Base-by-base conservation (phyloP, 768 basidiomycete genomes). In the Leccinum aurantiacum region DNA sequence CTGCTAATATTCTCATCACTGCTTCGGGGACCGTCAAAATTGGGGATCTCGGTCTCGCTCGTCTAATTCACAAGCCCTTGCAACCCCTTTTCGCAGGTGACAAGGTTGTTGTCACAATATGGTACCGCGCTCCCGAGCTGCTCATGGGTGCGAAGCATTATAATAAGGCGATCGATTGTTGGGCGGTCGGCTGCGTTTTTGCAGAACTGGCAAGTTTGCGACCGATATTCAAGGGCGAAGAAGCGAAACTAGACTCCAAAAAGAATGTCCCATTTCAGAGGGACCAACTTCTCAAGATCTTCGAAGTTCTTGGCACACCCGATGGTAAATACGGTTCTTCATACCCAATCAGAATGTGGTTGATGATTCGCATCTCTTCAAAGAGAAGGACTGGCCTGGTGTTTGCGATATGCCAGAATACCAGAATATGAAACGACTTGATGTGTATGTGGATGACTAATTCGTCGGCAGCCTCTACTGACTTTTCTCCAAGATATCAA, bases 181-280 rank as follows among this genome's bases (percentile, higher is more conserved):
- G 97, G 97, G 95, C 97, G 25, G 88, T 98, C 6, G 97, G 95
- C 1, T 99, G 97, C 71, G 98, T 99, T 48, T 89, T 96, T 76
- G 97, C 95, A 1, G 97, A 99, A 75, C 77, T 99, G 19, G 87
- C 97, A 2, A 94, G 93, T 62, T 75, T 98, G 50, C 79, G 96
- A 24, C 97, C 97, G 1, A 98, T 99, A 64, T 98, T 98, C 81
- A 99, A 99, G 72, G 97, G 96, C 11, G 97, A 99, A 73, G 97
- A 98, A 75, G 97, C 97, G 1, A 98, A 99, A 74, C 74, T 98
- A 47, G 97, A 98, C 71, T 86, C 89, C 29, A 96, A 98, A 80
- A 98, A 98, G 80, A 94, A 93, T 60, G 88, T 98, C 0, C 97
- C 97, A 0, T 99, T 98, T 72, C 97, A 99, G 72, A 82, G 89